Evolutionary conservation across 2,329 filamentous ascomycete genomes (phyloP), one percentile per base, ranked within the genome.

Genomic region (Furcasterigmium sp.): DNA sequence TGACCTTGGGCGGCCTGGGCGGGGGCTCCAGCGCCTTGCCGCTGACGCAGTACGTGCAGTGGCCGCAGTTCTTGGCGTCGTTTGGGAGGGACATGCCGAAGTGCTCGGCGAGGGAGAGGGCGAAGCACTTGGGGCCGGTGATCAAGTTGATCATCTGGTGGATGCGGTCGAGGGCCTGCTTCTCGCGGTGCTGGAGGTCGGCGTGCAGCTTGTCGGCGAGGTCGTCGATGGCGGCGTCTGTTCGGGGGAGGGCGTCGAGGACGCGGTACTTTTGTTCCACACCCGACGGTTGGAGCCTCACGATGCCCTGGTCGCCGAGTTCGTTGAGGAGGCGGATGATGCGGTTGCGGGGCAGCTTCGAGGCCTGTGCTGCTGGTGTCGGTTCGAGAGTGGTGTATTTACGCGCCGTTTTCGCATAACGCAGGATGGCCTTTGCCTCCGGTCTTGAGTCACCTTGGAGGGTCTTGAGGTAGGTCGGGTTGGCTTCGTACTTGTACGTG

Each of bases 181-280:
- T 50, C 50, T 84, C 80, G 1, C 73, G 71, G 1, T 55, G 53
- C 41, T 72, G 61, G 53, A 84, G 70, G 30, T 75, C 68, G 2
- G 56, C 50, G 44, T 80, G 72, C 0, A 84, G 62, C 19, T 67
- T 56, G 5, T 70, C 56, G 3, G 68, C 62, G 4, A 83, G 62
- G 1, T 51, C 53, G 3, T 70, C 57, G 9, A 76, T 67, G 19
- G 75, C 69, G 0, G 55, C 28, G 1, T 56, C 36, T 0, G 61
- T 66, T 11, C 54, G 53, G 0, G 80, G 79, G 2, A 81, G 56
- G 3, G 58, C 40, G 39, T 67, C 62, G 3, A 72, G 55, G 3
- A 84, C 54, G 7, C 72, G 69, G 51, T 77, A 84, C 2, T 75
- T 65, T 25, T 77, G 75, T 30, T 74, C 56, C 0, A 82, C 68